Conservation (phyloP, 2,329 filamentous ascomycete genomes). For the Calonectria hongkongensis region DNA sequence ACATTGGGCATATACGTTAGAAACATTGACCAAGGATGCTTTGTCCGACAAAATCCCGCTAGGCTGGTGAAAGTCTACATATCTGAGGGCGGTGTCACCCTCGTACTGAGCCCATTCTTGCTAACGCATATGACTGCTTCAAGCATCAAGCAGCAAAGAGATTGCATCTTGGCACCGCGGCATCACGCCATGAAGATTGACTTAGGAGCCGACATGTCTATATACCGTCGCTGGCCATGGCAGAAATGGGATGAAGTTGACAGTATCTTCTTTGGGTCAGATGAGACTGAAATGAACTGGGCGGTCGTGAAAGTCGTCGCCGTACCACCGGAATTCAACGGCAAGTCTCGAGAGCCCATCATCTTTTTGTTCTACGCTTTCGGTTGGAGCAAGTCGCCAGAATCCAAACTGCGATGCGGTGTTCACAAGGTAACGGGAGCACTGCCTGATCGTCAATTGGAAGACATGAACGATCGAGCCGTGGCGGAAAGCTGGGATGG, state of each 20-base stretch:
- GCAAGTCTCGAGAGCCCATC: neutral
- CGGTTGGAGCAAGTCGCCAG: neutral
- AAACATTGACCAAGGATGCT: neutral
- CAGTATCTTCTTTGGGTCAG: neutral
- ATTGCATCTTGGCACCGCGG: neutral
- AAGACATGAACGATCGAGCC: slow-evolving; percentile 13
- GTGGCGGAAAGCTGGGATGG: neutral
- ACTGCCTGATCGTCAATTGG: neutral
- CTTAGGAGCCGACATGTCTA: neutral
- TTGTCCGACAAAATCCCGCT: neutral
- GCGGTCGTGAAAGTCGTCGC: neutral
- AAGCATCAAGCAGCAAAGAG: too few relatives aligned
- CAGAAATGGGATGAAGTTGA: slow-evolving; percentile 14
- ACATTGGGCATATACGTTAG: neutral
- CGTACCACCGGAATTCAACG: neutral
- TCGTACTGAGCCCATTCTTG: neutral
- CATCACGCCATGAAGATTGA: neutral
- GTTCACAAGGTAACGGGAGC: neutral
- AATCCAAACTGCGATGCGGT: neutral
- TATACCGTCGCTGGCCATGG: slow-evolving; percentile 21
- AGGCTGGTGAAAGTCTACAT: neutral
- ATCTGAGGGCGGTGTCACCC: neutral
- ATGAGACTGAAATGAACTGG: neutral
- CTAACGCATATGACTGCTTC: neutral
- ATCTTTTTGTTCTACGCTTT: slow-evolving; percentile 4